A percentile compares a stretch with the other conserved stretches of the same genome.
These are phyloP conservation scores for Misopates orontium DNA, from an alignment of 257 asterid genomes.

Conservation along the genomic window DNA sequence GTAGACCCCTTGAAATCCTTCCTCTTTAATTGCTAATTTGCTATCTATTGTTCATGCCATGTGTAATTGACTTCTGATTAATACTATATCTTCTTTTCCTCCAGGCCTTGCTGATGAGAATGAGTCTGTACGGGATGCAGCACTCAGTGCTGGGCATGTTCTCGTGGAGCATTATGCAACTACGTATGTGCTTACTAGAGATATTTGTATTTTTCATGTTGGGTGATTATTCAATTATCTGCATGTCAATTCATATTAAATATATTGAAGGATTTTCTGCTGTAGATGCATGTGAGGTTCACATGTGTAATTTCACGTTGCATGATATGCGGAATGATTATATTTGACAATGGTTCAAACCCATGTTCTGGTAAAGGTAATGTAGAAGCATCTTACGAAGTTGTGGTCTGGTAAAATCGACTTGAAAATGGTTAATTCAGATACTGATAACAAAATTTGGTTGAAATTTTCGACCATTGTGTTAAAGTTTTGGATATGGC, in stretches of 20 bases:
- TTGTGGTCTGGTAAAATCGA: conserved; percentile 5
- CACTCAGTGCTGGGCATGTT: conserved; percentile 98
- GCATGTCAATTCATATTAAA: not conserved
- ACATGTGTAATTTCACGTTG: conserved; percentile 1
- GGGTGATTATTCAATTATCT: not conserved
- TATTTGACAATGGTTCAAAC: not conserved
- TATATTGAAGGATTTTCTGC: not conserved
- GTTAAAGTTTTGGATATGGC: not conserved
- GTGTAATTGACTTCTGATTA: conserved; percentile 23
- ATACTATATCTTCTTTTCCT: conserved; percentile 27
- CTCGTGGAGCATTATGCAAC: conserved; percentile 96
- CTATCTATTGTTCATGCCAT: conserved; percentile 1
- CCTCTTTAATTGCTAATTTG: conserved; percentile 19
- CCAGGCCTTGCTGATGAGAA: conserved; percentile 99
- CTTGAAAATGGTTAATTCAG: not conserved
- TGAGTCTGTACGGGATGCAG: conserved; percentile 98
- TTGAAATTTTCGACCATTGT: not conserved
- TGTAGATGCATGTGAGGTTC: conserved; percentile 1
- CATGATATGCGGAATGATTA: no score
- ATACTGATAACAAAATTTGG: not conserved
- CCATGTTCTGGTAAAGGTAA: conserved; percentile 6
- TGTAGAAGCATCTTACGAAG: not conserved
- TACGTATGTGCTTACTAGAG: conserved; percentile 59
- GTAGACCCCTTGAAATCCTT: conserved; percentile 36
- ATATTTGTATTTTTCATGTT: conserved; percentile 9